Evolutionary conservation across 2,329 filamentous ascomycete genomes (phyloP).

Genomic region (Clonostachys byssicola): DNA sequence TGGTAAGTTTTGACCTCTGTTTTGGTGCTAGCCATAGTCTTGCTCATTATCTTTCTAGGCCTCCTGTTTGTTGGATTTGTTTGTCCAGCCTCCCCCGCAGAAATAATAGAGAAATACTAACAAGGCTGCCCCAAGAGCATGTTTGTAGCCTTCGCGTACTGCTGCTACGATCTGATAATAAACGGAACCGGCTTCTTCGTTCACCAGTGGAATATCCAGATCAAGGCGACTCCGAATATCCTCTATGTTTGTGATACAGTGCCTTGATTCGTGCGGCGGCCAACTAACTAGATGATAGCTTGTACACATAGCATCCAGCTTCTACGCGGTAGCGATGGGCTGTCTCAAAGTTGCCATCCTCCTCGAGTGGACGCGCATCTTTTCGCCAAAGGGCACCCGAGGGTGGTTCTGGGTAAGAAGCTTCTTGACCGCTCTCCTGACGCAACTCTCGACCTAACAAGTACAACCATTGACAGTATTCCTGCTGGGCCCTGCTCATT

Average conservation of each 20-base stretch:
- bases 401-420: conserved; percentile 14
- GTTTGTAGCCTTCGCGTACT: too few relatives aligned
- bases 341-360: conserved; percentile 6
- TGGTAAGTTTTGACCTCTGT: too few relatives aligned
- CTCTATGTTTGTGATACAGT: neutral
- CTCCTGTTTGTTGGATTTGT: too few relatives aligned
- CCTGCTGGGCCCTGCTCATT: conserved; percentile 8
- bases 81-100: too few relatives aligned
- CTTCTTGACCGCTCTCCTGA: neutral
- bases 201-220: neutral
- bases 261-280: neutral
- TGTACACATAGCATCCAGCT: neutral
- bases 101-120: too few relatives aligned
- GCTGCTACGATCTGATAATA: neutral
- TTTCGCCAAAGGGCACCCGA: conserved; percentile 4
- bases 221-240: neutral
- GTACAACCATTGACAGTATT: too few relatives aligned
- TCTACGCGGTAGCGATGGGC: neutral
- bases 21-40: too few relatives aligned
- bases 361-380: conserved; percentile 7
- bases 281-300: neutral
- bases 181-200: neutral
- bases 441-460: too few relatives aligned
- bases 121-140: too few relatives aligned
- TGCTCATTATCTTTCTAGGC: too few relatives aligned